A percentile compares a stretch with the other conserved stretches of the same genome.
Conservation (phyloP, 2,329 filamentous ascomycete genomes). For the Penicillium brasilianum region DNA sequence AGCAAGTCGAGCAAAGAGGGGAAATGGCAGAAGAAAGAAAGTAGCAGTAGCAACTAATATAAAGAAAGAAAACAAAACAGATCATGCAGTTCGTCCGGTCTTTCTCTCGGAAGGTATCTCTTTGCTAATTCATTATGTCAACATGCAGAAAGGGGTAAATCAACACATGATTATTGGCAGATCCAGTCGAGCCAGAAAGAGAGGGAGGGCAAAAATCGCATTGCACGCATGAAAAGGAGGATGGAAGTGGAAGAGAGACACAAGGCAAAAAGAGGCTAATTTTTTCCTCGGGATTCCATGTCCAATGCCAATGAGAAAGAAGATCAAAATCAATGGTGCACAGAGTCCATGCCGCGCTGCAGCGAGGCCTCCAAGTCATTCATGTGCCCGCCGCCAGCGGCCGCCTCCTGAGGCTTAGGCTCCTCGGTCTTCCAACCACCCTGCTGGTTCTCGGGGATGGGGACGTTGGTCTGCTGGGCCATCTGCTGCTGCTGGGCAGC, state of each 20-base stretch:
- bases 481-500: constrained; percentile 48
- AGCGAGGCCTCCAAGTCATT: constrained; percentile 57
- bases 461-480: constrained; percentile 56
- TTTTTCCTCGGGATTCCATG: not conserved
- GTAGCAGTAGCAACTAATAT: not conserved
- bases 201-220: not conserved
- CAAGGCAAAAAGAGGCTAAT: not conserved
- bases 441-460: constrained; percentile 66
- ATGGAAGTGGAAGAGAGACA: not conserved
- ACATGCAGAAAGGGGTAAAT: constrained; percentile 25
- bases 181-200: constrained; percentile 21
- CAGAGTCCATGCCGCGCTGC: constrained; percentile 62
- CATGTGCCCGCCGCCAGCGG: constrained; percentile 47
- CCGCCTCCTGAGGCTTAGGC: constrained; percentile 64
- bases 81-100: constrained; percentile 28
- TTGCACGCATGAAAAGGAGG: not conserved
- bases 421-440: constrained; percentile 62
- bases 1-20: not conserved
- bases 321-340: constrained; percentile 34
- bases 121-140: constrained; percentile 36
- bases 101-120: constrained; percentile 35
- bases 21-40: not conserved
- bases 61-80: constrained; percentile 9
- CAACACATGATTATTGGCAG: constrained; percentile 15
- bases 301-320: not conserved